These are phyloP conservation scores for Astrothelium macrocarpum DNA, from an alignment of 495 filamentous ascomycete genomes.

Conservation along the genomic window DNA sequence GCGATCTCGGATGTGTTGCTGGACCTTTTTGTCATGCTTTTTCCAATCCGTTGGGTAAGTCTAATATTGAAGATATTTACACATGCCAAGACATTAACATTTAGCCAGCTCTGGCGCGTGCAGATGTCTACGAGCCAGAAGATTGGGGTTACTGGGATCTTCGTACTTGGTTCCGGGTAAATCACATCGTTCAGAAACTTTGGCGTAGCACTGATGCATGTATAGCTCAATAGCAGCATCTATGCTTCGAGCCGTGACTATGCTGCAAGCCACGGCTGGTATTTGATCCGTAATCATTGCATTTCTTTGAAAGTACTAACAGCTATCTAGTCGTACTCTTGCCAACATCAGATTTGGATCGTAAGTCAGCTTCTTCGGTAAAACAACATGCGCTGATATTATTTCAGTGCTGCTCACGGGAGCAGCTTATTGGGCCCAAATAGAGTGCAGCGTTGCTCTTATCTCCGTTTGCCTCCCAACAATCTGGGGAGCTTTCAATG, in stretches of 20 bases:
- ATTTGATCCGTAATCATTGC: not conserved
- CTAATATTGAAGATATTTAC: not conserved
- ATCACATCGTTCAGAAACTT: no score
- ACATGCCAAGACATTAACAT: not conserved
- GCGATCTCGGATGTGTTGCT: not conserved
- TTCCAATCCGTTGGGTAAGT: not conserved
- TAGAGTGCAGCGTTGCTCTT: not conserved
- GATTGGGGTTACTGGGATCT: not conserved
- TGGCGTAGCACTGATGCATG: not conserved
- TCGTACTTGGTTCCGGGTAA: not conserved
- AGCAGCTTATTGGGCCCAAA: not conserved
- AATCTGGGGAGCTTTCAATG: not conserved
- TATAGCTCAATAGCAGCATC: not conserved
- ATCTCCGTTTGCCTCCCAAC: not conserved
- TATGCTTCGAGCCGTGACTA: not conserved
- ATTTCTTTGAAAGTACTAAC: not conserved
- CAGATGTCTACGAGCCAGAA: not conserved
- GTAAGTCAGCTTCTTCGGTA: not conserved
- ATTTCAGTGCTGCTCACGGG: not conserved
- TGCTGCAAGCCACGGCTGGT: not conserved
- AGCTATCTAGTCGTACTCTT: not conserved
- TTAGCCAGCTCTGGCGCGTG: not conserved
- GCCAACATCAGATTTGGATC: not conserved
- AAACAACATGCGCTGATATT: not conserved
- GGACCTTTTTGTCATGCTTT: not conserved